Percentiles rank a stretch among this genome's conserved stretches.
Evolutionary conservation across 108 stramenopile species (phyloP).

Genomic region (Mayamaea pseudoterrestris): DNA sequence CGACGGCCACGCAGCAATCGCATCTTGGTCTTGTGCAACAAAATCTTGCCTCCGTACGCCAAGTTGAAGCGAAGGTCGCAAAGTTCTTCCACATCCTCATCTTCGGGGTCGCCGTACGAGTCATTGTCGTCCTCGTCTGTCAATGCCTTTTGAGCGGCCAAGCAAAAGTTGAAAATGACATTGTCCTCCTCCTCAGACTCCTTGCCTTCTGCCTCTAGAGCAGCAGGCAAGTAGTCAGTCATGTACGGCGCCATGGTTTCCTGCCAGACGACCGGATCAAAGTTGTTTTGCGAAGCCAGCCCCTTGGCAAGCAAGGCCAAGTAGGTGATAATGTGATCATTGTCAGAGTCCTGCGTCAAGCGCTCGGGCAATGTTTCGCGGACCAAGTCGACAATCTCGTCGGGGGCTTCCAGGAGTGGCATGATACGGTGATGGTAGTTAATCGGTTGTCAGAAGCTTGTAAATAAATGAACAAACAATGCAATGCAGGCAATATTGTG

Average conservation of each 20-base stretch:
- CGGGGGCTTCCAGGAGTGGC: slow-evolving; percentile 67
- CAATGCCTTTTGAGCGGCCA: slow-evolving; percentile 26
- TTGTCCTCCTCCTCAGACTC: slow-evolving; percentile 6
- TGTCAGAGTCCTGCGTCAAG: slow-evolving; percentile 6
- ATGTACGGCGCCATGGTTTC: slow-evolving; percentile 58
- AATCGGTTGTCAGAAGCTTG: background rate
- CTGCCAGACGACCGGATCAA: slow-evolving; percentile 32
- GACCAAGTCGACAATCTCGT: slow-evolving; percentile 36
- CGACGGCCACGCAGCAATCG: slow-evolving; percentile 89
- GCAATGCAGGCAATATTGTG: too few species aligned
- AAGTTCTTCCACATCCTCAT: slow-evolving; percentile 79
- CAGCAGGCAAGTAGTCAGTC: slow-evolving; percentile 11
- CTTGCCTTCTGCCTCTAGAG: too few species aligned
- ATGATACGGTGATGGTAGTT: slow-evolving; percentile 20
- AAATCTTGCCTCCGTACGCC: slow-evolving; percentile 97
- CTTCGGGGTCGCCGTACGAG: slow-evolving; percentile 80
- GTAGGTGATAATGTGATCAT: slow-evolving; percentile 64
- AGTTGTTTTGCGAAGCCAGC: slow-evolving; percentile 39
- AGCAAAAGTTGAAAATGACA: slow-evolving; percentile 37
- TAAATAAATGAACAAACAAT: background rate
- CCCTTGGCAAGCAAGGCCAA: slow-evolving; percentile 65
- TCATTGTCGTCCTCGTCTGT: slow-evolving; percentile 38
- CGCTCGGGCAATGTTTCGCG: slow-evolving; percentile 35
- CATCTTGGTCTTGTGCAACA: slow-evolving; percentile 91
- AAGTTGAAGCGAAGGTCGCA: slow-evolving; percentile 86